Evolutionary conservation across 2,329 filamentous ascomycete genomes (phyloP), one percentile per base, ranked within the genome.

Genomic region (Dactylellina drechsleri): DNA sequence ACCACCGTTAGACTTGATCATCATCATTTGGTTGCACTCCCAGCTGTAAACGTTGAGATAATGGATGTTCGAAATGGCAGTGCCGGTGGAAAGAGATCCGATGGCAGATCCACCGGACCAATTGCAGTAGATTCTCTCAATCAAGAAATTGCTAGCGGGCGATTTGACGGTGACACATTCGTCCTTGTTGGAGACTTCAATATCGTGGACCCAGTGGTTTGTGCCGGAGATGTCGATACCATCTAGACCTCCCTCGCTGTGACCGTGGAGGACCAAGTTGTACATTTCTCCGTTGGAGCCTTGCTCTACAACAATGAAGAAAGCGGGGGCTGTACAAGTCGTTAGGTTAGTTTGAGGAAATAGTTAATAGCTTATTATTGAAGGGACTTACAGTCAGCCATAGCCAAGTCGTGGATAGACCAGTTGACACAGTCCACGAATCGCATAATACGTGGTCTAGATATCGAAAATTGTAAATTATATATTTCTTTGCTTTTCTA

Each of bases 131-230:
- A 78, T 77, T 15, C 75, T 67, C 52, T 78, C 77, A 50, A 78
- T 77, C 20, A 78, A 76, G 16, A 78, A 66, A 43, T 78, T 77
- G 57, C 71, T 78, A 5, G 77, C 72, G 12, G 77, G 77, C 0
- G 77, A 76, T 49, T 77, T 77, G 36, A 78, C 75, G 13, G 66
- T 70, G 16, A 78, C 67, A 16, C 77, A 78, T 47, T 78, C 77
- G 50, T 78, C 77, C 15, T 77, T 61, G 26, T 78, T 78, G 10
- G 77, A 76, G 8, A 78, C 77, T 56, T 78, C 77, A 5, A 78
- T 71, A 56, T 78, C 70, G 53, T 78, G 77, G 15, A 78, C 56
- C 53, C 73, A 62, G n/a, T 76, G 76, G 41, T 78, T 78, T 23
- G 74, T 71, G 18, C 56, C 60, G 20, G 71, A 78, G 20, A 77